Conservation (phyloP, 2,329 filamentous ascomycete species). For the Hypoxylon sp. region DNA sequence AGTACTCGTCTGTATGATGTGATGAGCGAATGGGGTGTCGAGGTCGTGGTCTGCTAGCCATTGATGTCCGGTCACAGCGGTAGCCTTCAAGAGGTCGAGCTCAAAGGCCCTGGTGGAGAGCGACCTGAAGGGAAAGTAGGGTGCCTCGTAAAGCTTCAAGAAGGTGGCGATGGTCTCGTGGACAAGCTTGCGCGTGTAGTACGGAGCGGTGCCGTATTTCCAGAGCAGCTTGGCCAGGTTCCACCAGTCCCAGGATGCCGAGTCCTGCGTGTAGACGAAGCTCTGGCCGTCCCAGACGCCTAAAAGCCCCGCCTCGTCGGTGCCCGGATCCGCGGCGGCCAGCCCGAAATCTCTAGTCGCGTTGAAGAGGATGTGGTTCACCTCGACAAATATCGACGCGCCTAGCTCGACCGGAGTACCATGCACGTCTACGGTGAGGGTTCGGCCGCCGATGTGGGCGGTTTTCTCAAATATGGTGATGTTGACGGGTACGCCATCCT, state of each 20-base stretch:
- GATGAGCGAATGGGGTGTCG: conserved; percentile 70
- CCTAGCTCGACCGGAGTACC: conserved; percentile 82
- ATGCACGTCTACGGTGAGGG: conserved; percentile 82
- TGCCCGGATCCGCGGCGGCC: conserved; percentile 55
- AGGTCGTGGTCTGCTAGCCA: conserved; percentile 75
- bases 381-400: conserved; percentile 87
- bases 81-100: conserved; percentile 71
- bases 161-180: conserved; percentile 76
- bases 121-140: conserved; percentile 84
- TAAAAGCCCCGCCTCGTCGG: conserved; percentile 63
- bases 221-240: conserved; percentile 80
- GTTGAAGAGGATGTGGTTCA: conserved; percentile 82
- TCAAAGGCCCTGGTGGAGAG: conserved; percentile 73
- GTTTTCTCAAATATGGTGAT: conserved; percentile 89
- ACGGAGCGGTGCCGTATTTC: conserved; percentile 83
- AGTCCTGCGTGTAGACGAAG: conserved; percentile 73
- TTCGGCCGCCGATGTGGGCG: conserved; percentile 81
- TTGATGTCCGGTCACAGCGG: conserved; percentile 75
- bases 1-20: conserved; percentile 89
- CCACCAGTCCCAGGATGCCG: conserved; percentile 75
- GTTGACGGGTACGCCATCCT: conserved; percentile 69
- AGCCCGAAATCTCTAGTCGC: conserved; percentile 78
- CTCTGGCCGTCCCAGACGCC: conserved; percentile 84
- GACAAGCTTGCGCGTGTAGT: conserved; percentile 76
- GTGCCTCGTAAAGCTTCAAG: conserved; percentile 78